These are phyloP conservation scores for Lodderomyces pseudojiufengensis DNA, from an alignment of 1,139 yeast genomes.

Conservation along the genomic window DNA sequence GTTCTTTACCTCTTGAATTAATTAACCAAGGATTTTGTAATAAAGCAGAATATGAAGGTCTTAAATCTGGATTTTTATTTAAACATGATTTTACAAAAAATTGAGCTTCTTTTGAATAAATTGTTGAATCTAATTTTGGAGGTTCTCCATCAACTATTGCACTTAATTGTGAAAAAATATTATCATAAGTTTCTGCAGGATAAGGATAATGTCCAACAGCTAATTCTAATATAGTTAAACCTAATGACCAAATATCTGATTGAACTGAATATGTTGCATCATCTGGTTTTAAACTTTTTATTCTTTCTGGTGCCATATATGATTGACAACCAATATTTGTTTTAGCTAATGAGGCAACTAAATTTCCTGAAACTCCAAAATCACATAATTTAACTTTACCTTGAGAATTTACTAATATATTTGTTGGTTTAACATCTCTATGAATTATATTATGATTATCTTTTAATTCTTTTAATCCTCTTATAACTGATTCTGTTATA, in stretches of 20 bases:
- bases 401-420: constrained; percentile 70
- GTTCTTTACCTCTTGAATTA: constrained; percentile 40
- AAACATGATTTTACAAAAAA: constrained; percentile 78
- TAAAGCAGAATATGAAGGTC: constrained; percentile 80
- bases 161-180: constrained; percentile 86
- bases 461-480: constrained; percentile 80
- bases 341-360: constrained; percentile 92
- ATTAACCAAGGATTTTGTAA: constrained; percentile 81
- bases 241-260: constrained; percentile 95
- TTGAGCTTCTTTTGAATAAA: constrained; percentile 72
- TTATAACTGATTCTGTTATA: constrained; percentile 75
- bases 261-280: constrained; percentile 87
- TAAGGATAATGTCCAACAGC: constrained; percentile 93
- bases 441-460: constrained; percentile 89
- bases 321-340: constrained; percentile 98
- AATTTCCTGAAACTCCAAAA: constrained; percentile 93
- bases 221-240: constrained; percentile 81
- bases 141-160: constrained; percentile 98
- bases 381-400: constrained; percentile 94
- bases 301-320: constrained; percentile 98
- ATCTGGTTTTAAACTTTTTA: constrained; percentile 55
- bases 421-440: constrained; percentile 96
- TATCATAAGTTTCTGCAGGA: constrained; percentile 88
- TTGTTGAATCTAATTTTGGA: constrained; percentile 56
- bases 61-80: constrained; percentile 70